Evolutionary conservation across 192 early-diverging fungal genomes (phyloP).

Genomic region (Jimgerdemannia lactiflua): DNA sequence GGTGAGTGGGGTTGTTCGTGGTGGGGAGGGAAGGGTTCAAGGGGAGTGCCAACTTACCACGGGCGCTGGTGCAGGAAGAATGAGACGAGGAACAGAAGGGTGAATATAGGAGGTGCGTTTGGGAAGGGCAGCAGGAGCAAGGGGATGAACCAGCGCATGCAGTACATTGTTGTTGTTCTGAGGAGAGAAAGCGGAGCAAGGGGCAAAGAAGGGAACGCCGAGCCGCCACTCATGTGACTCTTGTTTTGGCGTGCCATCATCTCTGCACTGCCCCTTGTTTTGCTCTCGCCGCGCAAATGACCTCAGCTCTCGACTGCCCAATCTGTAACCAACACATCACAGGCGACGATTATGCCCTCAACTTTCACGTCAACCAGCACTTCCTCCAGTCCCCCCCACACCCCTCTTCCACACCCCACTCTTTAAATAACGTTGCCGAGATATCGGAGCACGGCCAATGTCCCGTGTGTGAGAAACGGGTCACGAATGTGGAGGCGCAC

Average conservation of each 20-base stretch:
- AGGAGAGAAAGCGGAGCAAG: neutral
- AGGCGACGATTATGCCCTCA: neutral
- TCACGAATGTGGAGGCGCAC: neutral
- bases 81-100: slow-evolving; percentile 49
- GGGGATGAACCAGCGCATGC: slow-evolving; percentile 58
- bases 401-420: neutral
- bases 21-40: neutral
- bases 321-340: neutral
- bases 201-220: neutral
- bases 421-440: neutral
- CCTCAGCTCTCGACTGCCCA: neutral
- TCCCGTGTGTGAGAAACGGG: neutral
- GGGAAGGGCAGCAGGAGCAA: slow-evolving; percentile 57
- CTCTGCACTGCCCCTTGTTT: too few relatives aligned
- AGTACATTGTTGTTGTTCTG: slow-evolving; percentile 38
- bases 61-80: slow-evolving; percentile 57
- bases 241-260: too few relatives aligned
- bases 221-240: too few relatives aligned
- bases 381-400: neutral
- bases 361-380: neutral
- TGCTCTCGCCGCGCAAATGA: too few relatives aligned
- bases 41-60: slow-evolving; percentile 39
- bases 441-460: neutral
- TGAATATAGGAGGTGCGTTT: slow-evolving; percentile 55
- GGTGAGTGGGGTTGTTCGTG: neutral